These are phyloP conservation scores for Aspergillus awamori DNA, from an alignment of 2,329 filamentous ascomycete species.

Conservation along the genomic window DNA sequence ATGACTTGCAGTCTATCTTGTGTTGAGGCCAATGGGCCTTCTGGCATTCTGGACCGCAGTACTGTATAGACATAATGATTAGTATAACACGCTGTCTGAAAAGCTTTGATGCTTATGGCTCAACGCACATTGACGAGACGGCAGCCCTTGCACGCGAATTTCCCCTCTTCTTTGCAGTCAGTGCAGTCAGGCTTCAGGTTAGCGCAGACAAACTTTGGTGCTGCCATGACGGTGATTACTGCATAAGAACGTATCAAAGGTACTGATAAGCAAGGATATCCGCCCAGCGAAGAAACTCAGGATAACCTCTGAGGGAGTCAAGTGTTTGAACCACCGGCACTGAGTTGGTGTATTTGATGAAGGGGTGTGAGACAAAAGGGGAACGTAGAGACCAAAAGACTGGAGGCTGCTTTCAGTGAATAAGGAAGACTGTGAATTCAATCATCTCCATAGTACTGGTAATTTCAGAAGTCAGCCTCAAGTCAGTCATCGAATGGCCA, in stretches of 20 bases:
- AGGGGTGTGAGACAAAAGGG: too few relatives aligned
- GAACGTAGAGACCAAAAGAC: too few relatives aligned
- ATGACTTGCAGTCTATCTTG: background rate
- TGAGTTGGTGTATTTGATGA: too few relatives aligned
- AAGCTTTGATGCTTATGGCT: too few relatives aligned
- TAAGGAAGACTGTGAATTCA: too few relatives aligned
- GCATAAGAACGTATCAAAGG: too few relatives aligned
- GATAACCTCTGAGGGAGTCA: too few relatives aligned
- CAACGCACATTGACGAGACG: slow-evolving; percentile 4
- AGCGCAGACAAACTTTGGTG: background rate
- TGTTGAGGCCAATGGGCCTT: slow-evolving; percentile 11
- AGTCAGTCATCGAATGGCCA: slow-evolving; percentile 37
- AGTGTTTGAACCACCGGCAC: too few relatives aligned
- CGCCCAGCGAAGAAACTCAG: too few relatives aligned
- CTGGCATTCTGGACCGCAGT: slow-evolving; percentile 14
- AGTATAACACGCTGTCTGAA: background rate
- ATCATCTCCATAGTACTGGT: too few relatives aligned
- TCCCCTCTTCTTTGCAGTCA: background rate
- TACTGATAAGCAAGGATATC: too few relatives aligned
- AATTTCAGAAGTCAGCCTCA: background rate
- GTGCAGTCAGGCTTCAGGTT: background rate
- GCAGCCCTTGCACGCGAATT: background rate
- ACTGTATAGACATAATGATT: background rate
- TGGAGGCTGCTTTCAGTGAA: too few relatives aligned
- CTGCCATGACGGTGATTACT: background rate